These are phyloP conservation scores for Imleria badia DNA, from an alignment of 768 basidiomycete species.

Conservation along the genomic window DNA sequence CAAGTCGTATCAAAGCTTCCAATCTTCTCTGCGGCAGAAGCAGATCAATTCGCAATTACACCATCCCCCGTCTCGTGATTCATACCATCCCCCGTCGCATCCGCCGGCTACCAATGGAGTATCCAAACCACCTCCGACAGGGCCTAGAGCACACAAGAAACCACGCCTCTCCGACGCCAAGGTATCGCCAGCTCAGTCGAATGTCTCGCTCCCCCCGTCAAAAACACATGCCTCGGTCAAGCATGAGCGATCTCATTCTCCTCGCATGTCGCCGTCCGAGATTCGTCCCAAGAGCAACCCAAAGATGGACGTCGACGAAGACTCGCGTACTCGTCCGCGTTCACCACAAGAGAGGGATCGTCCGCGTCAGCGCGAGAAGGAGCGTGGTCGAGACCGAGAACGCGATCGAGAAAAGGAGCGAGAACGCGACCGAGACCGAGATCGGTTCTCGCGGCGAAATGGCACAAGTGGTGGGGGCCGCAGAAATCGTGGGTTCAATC, in stretches of 20 bases:
- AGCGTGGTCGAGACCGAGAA: conserved; percentile 36
- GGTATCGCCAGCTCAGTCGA: conserved; percentile 35
- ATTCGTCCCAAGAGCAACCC: conserved; percentile 25
- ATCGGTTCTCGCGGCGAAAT: conserved; percentile 42
- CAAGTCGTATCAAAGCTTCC: conserved; percentile 68
- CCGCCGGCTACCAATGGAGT: conserved; percentile 33
- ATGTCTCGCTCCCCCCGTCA: conserved; percentile 27
- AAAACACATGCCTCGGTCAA: conserved; percentile 23
- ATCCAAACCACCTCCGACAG: conserved; percentile 67
- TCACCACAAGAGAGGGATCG: conserved; percentile 44
- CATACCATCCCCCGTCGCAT: conserved; percentile 39
- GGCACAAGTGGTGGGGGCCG: conserved; percentile 40
- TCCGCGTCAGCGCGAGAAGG: conserved; percentile 38
- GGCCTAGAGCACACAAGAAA: conserved; percentile 79
- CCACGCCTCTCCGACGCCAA: conserved; percentile 63
- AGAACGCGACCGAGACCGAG: conserved; percentile 39
- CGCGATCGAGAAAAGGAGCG: conserved; percentile 36
- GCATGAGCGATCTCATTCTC: conserved; percentile 31
- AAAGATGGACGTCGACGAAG: conserved; percentile 63
- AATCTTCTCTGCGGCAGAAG: conserved; percentile 44
- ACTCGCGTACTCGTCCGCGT: conserved; percentile 42
- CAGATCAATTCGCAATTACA: conserved; percentile 26
- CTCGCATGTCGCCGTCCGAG: conserved; percentile 29
- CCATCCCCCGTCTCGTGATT: conserved; percentile 44
- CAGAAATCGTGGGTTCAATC: conserved; percentile 39